Evolutionary conservation across 2,329 filamentous ascomycete genomes (phyloP).

Genomic region (Ilyonectria mors-panacis): DNA sequence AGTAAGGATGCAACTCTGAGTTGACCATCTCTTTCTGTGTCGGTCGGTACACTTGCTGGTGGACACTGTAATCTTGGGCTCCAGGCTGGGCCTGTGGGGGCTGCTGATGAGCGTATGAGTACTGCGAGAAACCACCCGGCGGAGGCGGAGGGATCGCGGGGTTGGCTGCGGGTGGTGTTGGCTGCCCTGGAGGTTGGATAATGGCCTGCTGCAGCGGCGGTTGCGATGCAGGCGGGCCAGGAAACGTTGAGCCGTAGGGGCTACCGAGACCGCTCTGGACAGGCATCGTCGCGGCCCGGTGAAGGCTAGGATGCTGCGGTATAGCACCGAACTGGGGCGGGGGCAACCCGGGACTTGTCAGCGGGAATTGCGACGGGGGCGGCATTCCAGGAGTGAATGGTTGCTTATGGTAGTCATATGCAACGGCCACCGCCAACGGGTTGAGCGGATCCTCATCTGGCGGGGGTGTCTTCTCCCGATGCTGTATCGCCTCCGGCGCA

Average conservation of each 20-base stretch:
- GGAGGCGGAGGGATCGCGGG: conserved; percentile 60
- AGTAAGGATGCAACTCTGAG: conserved; percentile 52
- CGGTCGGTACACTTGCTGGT: conserved; percentile 79
- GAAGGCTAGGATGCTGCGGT: conserved; percentile 61
- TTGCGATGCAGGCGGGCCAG: conserved; percentile 60
- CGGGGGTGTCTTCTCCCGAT: conserved; percentile 86
- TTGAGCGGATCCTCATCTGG: conserved; percentile 75
- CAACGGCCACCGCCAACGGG: conserved; percentile 71
- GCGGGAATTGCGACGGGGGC: conserved; percentile 61
- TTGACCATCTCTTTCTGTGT: conserved; percentile 72
- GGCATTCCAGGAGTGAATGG: conserved; percentile 69
- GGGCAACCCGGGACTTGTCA: conserved; percentile 58
- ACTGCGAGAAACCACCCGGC: conserved; percentile 71
- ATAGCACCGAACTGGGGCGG: conserved; percentile 60
- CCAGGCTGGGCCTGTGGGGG: conserved; percentile 39
- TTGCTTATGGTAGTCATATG: conserved; percentile 68
- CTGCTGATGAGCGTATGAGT: conserved; percentile 57
- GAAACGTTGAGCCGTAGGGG: conserved; percentile 63
- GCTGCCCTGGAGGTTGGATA: conserved; percentile 47
- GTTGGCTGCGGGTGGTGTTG: conserved; percentile 53
- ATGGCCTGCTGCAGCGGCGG: conserved; percentile 46
- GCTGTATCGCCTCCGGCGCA: conserved; percentile 78
- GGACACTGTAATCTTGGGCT: conserved; percentile 69
- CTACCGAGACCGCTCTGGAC: conserved; percentile 57
- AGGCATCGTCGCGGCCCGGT: conserved; percentile 67